Percentiles rank a stretch among this genome's conserved stretches.
Conservation (phyloP, 2,329 filamentous ascomycete species). For the Verticillium klebahnii region DNA sequence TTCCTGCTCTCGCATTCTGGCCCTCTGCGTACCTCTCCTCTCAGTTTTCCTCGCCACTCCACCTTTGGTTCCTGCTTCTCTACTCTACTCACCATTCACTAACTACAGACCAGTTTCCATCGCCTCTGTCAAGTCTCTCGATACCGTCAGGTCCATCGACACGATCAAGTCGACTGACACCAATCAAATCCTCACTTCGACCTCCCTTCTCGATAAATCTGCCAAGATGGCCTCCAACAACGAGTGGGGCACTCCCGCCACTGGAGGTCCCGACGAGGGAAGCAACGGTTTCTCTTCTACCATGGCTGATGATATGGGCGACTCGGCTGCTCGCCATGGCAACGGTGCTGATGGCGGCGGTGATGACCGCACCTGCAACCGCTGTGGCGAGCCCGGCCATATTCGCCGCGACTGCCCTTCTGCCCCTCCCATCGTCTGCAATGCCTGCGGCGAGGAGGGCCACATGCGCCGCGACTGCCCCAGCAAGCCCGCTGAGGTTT, state of each 20-base stretch:
- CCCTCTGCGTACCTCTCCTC: not conserved
- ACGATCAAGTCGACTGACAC: not conserved
- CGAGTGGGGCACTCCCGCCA: not conserved
- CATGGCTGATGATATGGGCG: not conserved
- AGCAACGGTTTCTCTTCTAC: not conserved
- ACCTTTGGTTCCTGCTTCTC: not conserved
- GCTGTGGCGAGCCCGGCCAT: slow-evolving; percentile 48
- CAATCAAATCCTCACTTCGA: not conserved
- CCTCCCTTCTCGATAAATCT: not conserved
- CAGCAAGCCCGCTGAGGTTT: slow-evolving; percentile 47
- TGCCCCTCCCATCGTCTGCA: slow-evolving; percentile 50
- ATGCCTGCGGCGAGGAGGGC: slow-evolving; percentile 54
- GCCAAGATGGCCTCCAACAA: not conserved
- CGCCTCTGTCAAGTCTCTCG: not conserved
- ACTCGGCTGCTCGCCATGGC: not conserved
- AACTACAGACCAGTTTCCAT: not conserved
- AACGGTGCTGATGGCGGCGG: not conserved
- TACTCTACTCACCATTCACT: not conserved
- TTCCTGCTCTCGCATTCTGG: too few relatives aligned
- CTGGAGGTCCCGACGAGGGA: not conserved
- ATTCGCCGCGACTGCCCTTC: slow-evolving; percentile 59
- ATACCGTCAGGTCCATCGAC: not conserved
- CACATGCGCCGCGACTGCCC: slow-evolving; percentile 61
- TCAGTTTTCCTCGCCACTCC: not conserved
- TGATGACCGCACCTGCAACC: slow-evolving; percentile 27